These are phyloP conservation scores for Leishmania turanica DNA, from an alignment of 208 protist genomes.

Conservation along the genomic window DNA sequence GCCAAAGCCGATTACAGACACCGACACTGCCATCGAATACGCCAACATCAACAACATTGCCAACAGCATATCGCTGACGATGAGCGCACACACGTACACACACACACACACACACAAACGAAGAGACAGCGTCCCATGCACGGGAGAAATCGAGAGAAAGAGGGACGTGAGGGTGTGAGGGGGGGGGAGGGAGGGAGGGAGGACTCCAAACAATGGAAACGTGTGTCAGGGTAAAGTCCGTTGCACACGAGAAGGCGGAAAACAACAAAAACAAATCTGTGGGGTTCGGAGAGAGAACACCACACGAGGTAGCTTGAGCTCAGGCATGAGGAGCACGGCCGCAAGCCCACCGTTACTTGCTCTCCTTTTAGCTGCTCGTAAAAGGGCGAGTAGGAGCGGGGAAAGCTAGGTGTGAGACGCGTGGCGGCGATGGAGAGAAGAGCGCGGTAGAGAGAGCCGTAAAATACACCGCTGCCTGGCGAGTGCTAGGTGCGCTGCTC, in stretches of 20 bases:
- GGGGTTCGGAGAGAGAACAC: not conserved
- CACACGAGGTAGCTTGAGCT: not conserved
- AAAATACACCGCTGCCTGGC: not conserved
- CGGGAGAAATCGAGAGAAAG: not conserved
- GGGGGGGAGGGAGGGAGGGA: not conserved
- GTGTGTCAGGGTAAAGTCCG: too few relatives aligned
- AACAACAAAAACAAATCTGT: not conserved
- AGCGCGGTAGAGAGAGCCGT: not conserved
- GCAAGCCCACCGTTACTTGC: not conserved
- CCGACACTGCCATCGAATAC: too few relatives aligned
- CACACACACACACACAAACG: not conserved
- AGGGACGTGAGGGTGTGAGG: not conserved
- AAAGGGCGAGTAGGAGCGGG: not conserved
- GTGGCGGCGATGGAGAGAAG: not conserved
- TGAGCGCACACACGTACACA: too few relatives aligned
- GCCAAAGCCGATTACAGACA: too few relatives aligned
- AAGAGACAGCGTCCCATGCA: not conserved
- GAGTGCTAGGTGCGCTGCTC: not conserved
- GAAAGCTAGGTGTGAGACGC: slow-evolving; percentile 5
- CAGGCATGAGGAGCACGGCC: not conserved
- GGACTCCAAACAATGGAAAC: not conserved
- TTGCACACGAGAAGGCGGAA: not conserved
- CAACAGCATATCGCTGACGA: too few relatives aligned
- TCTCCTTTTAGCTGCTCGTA: not conserved
- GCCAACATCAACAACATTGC: too few relatives aligned